phyloP scores from a whole-genome alignment of 176 grass and related monocot species.

The Melocanna baccifera region DNA sequence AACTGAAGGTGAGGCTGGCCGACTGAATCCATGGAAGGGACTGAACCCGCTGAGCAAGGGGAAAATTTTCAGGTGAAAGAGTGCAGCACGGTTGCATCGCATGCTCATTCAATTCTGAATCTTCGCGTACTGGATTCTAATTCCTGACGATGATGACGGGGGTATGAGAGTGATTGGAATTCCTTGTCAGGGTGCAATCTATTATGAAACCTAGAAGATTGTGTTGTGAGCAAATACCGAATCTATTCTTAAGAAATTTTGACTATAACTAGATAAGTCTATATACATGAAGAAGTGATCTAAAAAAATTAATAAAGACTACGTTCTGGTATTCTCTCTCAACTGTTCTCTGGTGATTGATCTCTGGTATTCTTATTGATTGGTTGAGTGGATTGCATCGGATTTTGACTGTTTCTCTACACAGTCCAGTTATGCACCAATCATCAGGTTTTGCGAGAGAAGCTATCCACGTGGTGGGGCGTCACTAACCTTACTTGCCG shows the following conservation, averaged over 20 bases:
- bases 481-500: not conserved
- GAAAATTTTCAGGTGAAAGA: not conserved
- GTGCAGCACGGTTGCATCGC: not conserved
- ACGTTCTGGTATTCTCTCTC: no score
- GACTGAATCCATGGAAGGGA: slow-evolving; percentile 7
- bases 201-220: no score
- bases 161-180: not conserved
- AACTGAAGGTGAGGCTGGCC: not conserved
- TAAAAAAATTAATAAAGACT: no score
- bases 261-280: no score
- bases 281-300: no score
- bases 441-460: not conserved
- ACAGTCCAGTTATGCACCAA: not conserved
- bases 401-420: no score
- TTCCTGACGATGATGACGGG: not conserved
- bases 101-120: not conserved
- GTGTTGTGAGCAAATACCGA: no score
- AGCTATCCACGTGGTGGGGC: not conserved
- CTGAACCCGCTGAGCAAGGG: not conserved
- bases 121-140: slow-evolving; percentile 9
- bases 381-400: no score
- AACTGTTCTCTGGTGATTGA: no score
- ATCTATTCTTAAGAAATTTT: no score
- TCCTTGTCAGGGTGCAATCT: not conserved
- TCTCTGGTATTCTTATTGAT: no score